Evolutionary conservation across 495 filamentous ascomycete genomes (phyloP), one percentile per base, ranked within the genome.

Genomic region (Pseudoneurospora amorphoporcata): DNA sequence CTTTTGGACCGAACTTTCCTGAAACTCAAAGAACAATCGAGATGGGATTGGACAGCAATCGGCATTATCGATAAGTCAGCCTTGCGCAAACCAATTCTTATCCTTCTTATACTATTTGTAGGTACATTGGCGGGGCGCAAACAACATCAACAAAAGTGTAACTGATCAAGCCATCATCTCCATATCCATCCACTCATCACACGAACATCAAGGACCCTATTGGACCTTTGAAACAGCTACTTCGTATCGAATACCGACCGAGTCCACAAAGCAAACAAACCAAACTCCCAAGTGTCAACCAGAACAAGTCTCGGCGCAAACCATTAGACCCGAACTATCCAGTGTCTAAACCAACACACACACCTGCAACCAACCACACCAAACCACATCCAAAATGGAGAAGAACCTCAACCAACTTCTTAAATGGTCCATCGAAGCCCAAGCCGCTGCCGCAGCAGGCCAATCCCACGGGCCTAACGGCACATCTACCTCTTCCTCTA

Each of bases 371-470:
- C 39, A 43, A 71, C 23, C 23, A 23, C 23, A 23, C 23, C 38
- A 73, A 68, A 73, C 12, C 74, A 68, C 53, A 70, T 45, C 19
- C 71, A 81, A 72, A 70, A 84, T 83, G 80, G 83, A 85, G 70
- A 80, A 78, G 72, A 83, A 82, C 73, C 82, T 88, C 70, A 87
- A 82, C 80, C 86, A 90, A 75, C 92, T 99, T 83, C 91, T 99
- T 71, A 93, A 93, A 88, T 99, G 95, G 95, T 86, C 91, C 81
- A 90, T 98, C 81, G 88, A 97, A 79, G 93, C 47, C 12, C 47
- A 97, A 83, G 91, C 75, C 12, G 19, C 70, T 4, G 76, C 79
- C 37, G 72, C 77, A 42, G 85, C 83, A 73, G 84, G 84, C 73
- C 77, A 86, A 68, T 81, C 81, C 68, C 78, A 78, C 68, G 77